Evolutionary conservation across 2,329 filamentous ascomycete genomes (phyloP).

Genomic region (Pseudopithomyces chartarum): DNA sequence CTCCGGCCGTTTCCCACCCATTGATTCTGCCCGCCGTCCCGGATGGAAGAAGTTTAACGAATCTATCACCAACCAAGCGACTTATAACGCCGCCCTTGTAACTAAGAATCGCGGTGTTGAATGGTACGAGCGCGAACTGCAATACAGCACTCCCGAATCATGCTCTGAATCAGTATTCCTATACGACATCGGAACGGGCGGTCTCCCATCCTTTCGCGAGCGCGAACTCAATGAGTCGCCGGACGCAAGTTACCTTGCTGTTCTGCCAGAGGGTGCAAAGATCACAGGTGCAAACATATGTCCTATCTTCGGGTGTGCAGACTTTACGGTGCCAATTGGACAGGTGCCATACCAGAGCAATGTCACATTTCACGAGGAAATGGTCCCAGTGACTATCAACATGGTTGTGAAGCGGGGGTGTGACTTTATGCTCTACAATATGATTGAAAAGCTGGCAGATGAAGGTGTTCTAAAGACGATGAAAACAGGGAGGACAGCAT

Average conservation of each 20-base stretch:
- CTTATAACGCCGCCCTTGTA: conserved; percentile 24
- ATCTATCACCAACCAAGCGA: conserved; percentile 18
- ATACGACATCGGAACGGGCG: conserved; percentile 51
- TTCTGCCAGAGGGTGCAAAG: conserved; percentile 34
- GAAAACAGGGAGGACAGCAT: conserved; percentile 49
- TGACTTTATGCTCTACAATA: conserved; percentile 50
- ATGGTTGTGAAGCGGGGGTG: conserved; percentile 51
- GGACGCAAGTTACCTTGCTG: conserved; percentile 40
- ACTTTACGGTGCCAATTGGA: conserved; percentile 51
- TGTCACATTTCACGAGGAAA: conserved; percentile 47
- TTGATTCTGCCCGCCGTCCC: conserved; percentile 43
- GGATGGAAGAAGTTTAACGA: conserved; percentile 37
- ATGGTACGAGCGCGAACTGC: conserved; percentile 46
- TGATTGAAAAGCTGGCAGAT: conserved; percentile 49
- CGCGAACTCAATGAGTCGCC: conserved; percentile 37
- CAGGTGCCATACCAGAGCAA: conserved; percentile 49
- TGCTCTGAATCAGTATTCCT: conserved; percentile 50
- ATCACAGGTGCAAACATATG: conserved; percentile 42
- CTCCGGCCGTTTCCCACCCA: conserved; percentile 47
- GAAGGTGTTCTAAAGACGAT: conserved; percentile 45
- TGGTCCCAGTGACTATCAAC: conserved; percentile 50
- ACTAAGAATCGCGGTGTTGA: conserved; percentile 43
- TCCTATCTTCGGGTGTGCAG: conserved; percentile 46
- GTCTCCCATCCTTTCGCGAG: conserved; percentile 48
- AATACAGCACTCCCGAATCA: conserved; percentile 43